phyloP scores from a whole-genome alignment of 2,329 filamentous ascomycete species.

The Claviceps spartinae region DNA sequence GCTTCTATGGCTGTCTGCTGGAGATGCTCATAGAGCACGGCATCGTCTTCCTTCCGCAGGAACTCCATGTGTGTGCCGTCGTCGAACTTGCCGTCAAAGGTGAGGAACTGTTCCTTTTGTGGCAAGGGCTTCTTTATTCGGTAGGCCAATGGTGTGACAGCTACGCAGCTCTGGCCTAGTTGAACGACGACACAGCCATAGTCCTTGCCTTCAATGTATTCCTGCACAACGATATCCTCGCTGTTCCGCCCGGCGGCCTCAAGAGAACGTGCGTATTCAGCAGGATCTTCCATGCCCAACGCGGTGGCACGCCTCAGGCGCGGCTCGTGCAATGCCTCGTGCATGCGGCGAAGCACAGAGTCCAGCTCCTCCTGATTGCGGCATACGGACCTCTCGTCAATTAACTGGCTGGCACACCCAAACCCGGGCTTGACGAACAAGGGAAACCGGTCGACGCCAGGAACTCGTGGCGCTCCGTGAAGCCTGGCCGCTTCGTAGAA shows the following conservation, averaged over 20 bases:
- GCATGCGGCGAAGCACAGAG: neutral
- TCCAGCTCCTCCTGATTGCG: neutral
- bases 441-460: neutral
- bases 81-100: conserved; percentile 1
- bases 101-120: neutral
- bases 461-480: neutral
- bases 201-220: neutral
- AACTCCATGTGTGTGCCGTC: neutral
- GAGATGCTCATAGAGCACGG: neutral
- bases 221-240: conserved; percentile 1
- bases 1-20: neutral
- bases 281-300: neutral
- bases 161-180: neutral
- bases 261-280: neutral
- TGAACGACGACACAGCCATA: neutral
- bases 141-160: neutral
- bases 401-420: neutral
- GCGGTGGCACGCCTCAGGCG: neutral
- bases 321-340: neutral
- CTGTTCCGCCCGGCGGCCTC: neutral
- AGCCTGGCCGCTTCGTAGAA: neutral
- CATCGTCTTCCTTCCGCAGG: neutral
- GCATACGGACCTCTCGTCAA: neutral
- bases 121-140: neutral
- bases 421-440: neutral